Evolutionary conservation across 805 yeast species (phyloP), one percentile per base, ranked within the genome.

Genomic region (Kodamaea kaohsiungensis): DNA sequence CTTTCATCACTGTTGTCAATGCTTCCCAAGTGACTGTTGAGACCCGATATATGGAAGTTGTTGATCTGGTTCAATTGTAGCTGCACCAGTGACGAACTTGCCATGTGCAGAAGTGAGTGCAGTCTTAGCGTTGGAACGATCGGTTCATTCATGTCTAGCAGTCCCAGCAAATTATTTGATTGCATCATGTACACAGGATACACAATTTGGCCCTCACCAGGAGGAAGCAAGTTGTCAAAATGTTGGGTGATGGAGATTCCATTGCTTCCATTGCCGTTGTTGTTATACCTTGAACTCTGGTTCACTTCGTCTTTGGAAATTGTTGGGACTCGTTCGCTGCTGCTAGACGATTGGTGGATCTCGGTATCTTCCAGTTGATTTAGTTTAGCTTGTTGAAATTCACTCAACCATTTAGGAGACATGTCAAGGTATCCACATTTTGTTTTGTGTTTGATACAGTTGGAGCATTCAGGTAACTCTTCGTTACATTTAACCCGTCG

Each of bases 401-500:
- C 73, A 7, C 64, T 63, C 2, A 75, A 52, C 56, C 72, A 73
- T 18, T 65, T 71, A 46, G 62, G 65, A 5, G 71, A 54, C 56
- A 66, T 72, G 53, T 70, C 72, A 39, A 72, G 62, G 56, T 75
- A 75, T 5, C 74, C 78, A 62, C 79, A 75, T 50, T 62, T 66
- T 3, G 67, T 71, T 51, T 70, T 67, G 57, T 75, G 78, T 53
- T 75, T 75, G 49, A 72, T 58, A 61, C 79, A 75, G 58, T 75
- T 75, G 51, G 60, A 46, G 54, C 79, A 75, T 47, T 65, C 62
- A 1, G 79, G 79, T 22, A 75, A 61, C 43, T 73, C 73, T 52
- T 75, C 78, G 22, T 68, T 59, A 54, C 85, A 81, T 62, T 80
- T 80, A 56, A 81, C 83, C 48, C 82, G 66, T 48, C 85, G 66